Evolutionary conservation across 1,139 yeast genomes (phyloP).

Genomic region (Kodamaea ohmeri): DNA sequence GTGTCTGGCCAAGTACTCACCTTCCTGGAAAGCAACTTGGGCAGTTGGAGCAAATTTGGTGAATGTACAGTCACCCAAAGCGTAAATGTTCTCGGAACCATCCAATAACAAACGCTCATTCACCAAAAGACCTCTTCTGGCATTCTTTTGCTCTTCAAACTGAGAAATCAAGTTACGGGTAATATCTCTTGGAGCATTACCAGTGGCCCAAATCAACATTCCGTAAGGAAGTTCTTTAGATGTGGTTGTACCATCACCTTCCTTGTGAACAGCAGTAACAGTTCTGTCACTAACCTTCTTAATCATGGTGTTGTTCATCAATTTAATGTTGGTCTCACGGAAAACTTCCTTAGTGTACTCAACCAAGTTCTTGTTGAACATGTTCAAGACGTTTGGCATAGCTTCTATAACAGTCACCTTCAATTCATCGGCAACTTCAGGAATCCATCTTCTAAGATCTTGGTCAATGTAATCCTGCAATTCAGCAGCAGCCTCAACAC

Average conservation of each 20-base stretch:
- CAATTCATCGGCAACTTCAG: constrained; percentile 77
- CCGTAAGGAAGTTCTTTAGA: constrained; percentile 79
- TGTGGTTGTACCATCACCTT: constrained; percentile 57
- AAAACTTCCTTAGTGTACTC: constrained; percentile 82
- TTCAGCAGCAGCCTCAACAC: constrained; percentile 96
- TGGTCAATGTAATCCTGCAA: constrained; percentile 91
- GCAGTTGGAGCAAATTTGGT: constrained; percentile 95
- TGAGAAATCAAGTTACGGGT: constrained; percentile 63
- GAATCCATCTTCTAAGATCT: constrained; percentile 86
- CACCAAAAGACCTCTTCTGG: constrained; percentile 85
- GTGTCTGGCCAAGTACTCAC: constrained; percentile 71
- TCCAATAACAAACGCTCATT: constrained; percentile 80
- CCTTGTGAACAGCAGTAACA: constrained; percentile 70
- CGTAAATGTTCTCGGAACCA: constrained; percentile 83
- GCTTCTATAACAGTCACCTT: constrained; percentile 87
- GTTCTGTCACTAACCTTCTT: constrained; percentile 71
- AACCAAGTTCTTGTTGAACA: constrained; percentile 81
- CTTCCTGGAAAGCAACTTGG: constrained; percentile 96
- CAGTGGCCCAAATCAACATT: constrained; percentile 94
- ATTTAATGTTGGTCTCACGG: constrained; percentile 72
- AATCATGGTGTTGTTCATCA: constrained; percentile 82
- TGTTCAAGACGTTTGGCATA: constrained; percentile 82
- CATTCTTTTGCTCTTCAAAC: constrained; percentile 79
- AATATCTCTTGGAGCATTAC: constrained; percentile 85
- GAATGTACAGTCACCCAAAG: constrained; percentile 91